phyloP scores from a whole-genome alignment of 2,329 filamentous ascomycete genomes.

The Aspergillus sp. region DNA sequence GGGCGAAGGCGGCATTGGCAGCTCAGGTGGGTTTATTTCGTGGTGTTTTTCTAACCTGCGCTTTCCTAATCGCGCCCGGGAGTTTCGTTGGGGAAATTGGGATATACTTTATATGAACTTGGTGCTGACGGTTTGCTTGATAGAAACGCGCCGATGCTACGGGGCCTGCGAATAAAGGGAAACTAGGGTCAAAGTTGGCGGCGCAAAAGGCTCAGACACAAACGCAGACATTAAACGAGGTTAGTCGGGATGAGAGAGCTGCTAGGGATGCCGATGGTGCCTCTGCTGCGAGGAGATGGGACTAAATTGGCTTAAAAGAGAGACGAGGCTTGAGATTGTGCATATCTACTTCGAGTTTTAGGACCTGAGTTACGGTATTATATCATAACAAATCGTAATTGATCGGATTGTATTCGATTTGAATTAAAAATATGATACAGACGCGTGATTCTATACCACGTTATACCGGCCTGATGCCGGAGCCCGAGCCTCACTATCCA shows the following conservation, averaged over 20 bases:
- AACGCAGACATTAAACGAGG: constrained; percentile 65
- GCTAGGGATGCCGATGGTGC: constrained; percentile 67
- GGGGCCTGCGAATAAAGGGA: constrained; percentile 55
- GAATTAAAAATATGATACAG: constrained; percentile 15
- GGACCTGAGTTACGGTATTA: neutral
- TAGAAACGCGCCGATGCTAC: constrained; percentile 66
- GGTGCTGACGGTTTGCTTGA: neutral
- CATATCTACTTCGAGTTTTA: neutral
- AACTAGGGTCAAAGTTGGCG: constrained; percentile 68
- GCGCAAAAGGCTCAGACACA: constrained; percentile 75
- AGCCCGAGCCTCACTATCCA: constrained; percentile 78
- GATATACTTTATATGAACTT: neutral
- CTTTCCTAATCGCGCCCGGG: neutral
- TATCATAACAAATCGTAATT: neutral
- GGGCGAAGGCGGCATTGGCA: constrained; percentile 72
- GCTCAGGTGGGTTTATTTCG: constrained; percentile 67
- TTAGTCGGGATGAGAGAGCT: constrained; percentile 64
- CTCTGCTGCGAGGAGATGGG: constrained; percentile 57
- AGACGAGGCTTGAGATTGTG: neutral
- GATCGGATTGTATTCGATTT: neutral
- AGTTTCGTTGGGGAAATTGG: neutral
- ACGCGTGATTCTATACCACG: constrained; percentile 60
- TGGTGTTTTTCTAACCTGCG: neutral
- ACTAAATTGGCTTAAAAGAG: constrained; percentile 39
- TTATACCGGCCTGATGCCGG: constrained; percentile 81